Percentiles rank a stretch among this genome's conserved stretches.
These are phyloP conservation scores for Wickerhamomyces mucosus DNA, from an alignment of 805 yeast genomes.

Conservation along the genomic window DNA sequence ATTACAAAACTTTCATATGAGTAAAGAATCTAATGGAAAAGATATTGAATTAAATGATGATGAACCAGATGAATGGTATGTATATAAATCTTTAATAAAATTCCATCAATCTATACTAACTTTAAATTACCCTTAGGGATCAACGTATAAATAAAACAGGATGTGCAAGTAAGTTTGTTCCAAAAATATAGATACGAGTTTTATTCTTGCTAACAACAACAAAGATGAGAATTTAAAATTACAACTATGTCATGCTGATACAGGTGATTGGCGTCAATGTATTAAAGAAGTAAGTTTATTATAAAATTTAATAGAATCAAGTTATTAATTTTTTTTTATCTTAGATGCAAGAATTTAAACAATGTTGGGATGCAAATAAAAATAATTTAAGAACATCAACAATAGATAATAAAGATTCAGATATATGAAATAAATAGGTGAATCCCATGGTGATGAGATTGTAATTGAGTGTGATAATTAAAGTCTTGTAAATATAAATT, in stretches of 20 bases:
- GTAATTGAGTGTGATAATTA: too few species aligned
- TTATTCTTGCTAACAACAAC: slow-evolving; percentile 1
- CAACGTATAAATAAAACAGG: slow-evolving; percentile 66
- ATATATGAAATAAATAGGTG: too few species aligned
- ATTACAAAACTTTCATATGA: too few species aligned
- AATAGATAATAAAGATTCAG: slow-evolving; percentile 20
- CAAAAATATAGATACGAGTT: neutral
- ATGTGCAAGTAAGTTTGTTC: slow-evolving; percentile 39
- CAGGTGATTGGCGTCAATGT: slow-evolving; percentile 74
- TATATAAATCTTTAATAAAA: neutral
- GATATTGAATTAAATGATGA: slow-evolving; percentile 33
- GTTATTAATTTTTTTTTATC: slow-evolving; percentile 1
- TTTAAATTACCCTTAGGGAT: slow-evolving; percentile 36
- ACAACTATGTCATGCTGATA: slow-evolving; percentile 73
- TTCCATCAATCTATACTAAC: neutral
- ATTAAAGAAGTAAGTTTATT: slow-evolving; percentile 41
- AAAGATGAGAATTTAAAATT: slow-evolving; percentile 57
- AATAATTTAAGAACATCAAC: slow-evolving; percentile 31
- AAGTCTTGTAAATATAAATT: too few species aligned
- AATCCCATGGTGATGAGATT: too few species aligned
- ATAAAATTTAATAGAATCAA: neutral
- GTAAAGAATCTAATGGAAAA: slow-evolving; percentile 5
- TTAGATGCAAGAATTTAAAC: slow-evolving; percentile 32
- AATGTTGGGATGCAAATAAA: slow-evolving; percentile 32
- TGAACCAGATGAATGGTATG: slow-evolving; percentile 63